Base-by-base conservation (phyloP, 2,329 filamentous ascomycete species). In the Apiospora rasikravindrae region DNA sequence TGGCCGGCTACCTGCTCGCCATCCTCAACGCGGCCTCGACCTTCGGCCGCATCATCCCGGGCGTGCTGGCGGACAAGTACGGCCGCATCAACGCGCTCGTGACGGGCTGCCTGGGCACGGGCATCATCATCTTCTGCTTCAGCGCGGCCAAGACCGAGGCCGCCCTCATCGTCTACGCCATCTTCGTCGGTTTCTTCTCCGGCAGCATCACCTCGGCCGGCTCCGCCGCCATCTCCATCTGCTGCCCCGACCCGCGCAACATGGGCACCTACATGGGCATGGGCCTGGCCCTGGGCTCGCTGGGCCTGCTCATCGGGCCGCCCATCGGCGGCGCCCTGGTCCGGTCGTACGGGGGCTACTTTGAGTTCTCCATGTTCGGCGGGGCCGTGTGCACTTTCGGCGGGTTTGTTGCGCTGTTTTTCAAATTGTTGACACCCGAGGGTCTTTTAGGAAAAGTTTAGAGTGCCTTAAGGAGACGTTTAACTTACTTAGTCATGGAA, bases 201-300 rank as follows among this genome's bases (percentile, higher is more conserved):
- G 84, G 85, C n/a, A 82, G 83, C 69, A 80, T 86, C 75, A 81
- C 88, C 72, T 84, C 86, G 0, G 84, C 85, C 0, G 81, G 77
- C 1, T 82, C 84, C 0, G 84, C 83, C 0, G 84, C 85, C 5
- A 77, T 88, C 16, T 80, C 83, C 2, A 75, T 80, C 69, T 85
- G 78, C 76, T 77, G 82, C 44, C 82, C 83, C 44, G 84, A 90
- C 73, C 82, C 87, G 8, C 83, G 85, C 29, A 83, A 88, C 61
- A 82, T 90, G 26, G 90, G 90, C 1, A 88, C 89, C 0, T 87
- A 88, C 67, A 83, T 88, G 74, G 88, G 88, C 22, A 87, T 88
- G 79, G 84, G 84, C 0, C 81, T 88, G 75, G 83, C 82, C 1
- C 64, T 87, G 1, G 78, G 80, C 6, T 82, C 83, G 0, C 69